phyloP scores from a whole-genome alignment of 495 filamentous ascomycete genomes.

The Penicillium flavigenum region DNA sequence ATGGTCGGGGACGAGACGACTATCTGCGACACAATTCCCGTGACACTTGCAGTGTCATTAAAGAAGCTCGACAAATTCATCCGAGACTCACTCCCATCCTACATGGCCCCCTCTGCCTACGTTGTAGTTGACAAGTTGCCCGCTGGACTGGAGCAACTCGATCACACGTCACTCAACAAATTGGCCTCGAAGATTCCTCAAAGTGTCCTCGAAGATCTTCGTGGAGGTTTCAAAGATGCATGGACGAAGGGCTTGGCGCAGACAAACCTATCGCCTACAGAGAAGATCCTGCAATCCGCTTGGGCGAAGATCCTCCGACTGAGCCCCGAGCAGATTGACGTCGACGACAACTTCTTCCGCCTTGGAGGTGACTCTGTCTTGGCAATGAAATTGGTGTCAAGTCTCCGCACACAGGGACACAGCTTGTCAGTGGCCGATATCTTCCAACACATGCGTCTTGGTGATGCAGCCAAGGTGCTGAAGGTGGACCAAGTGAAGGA shows the following conservation, averaged over 20 bases:
- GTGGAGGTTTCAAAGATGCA: conserved; percentile 22
- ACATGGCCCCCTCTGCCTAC: conserved; percentile 43
- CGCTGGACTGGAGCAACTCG: conserved; percentile 19
- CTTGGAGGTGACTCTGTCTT: conserved; percentile 48
- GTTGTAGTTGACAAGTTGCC: conserved; percentile 36
- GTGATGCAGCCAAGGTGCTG: conserved; percentile 36
- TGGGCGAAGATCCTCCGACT: conserved; percentile 50
- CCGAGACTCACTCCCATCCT: conserved; percentile 37
- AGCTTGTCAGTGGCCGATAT: conserved; percentile 41
- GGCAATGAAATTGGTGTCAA: conserved; percentile 47
- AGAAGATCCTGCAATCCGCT: conserved; percentile 41
- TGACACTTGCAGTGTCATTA: conserved; percentile 27
- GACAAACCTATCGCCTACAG: conserved; percentile 29
- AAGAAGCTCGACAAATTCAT: conserved; percentile 39
- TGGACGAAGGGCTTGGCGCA: conserved; percentile 25
- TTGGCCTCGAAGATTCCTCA: conserved; percentile 28
- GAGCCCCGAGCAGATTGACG: conserved; percentile 34
- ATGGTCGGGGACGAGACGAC: conserved; percentile 10
- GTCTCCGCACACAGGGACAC: conserved; percentile 35
- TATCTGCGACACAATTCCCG: conserved; percentile 23
- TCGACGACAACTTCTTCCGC: conserved; percentile 49
- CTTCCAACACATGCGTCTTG: conserved; percentile 49
- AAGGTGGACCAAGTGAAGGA: conserved; percentile 25
- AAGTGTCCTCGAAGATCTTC: conserved; percentile 21
- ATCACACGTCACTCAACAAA: conserved; percentile 28